A percentile compares a stretch with the other conserved stretches of the same genome.
Evolutionary conservation across 805 yeast species (phyloP).

Genomic region (Sporopachydermia lactativora): DNA sequence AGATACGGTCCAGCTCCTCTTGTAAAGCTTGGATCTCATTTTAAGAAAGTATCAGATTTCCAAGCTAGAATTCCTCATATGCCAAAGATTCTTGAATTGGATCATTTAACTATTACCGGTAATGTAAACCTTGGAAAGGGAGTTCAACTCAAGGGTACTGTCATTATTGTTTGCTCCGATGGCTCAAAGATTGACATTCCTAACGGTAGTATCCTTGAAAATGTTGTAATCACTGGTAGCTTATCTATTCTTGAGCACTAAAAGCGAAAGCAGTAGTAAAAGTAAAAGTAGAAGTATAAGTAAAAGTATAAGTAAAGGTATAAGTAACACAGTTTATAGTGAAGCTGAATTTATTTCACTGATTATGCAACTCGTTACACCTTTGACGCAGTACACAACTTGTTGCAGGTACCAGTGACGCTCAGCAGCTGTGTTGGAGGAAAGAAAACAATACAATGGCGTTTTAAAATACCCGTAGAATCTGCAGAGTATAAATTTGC

Average conservation of each 20-base stretch:
- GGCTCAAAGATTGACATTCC: slow-evolving; percentile 97
- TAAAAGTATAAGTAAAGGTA: too few species aligned
- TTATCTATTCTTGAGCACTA: slow-evolving; percentile 87
- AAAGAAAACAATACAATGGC: too few species aligned
- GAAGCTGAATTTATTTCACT: too few species aligned
- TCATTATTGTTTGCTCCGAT: slow-evolving; percentile 92
- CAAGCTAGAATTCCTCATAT: slow-evolving; percentile 84
- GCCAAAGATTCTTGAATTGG: slow-evolving; percentile 92
- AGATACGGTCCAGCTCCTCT: slow-evolving; percentile 89
- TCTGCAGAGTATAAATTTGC: too few species aligned
- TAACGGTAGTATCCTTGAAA: slow-evolving; percentile 87
- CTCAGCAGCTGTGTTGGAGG: too few species aligned
- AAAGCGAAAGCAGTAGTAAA: too few species aligned
- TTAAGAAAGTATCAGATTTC: slow-evolving; percentile 89
- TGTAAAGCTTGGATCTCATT: slow-evolving; percentile 91
- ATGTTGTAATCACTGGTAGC: slow-evolving; percentile 95
- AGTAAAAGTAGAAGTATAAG: too few species aligned
- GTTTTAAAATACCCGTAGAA: too few species aligned
- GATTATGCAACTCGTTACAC: too few species aligned
- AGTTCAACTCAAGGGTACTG: slow-evolving; percentile 91
- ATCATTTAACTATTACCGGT: slow-evolving; percentile 95
- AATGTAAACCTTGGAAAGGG: slow-evolving; percentile 83
- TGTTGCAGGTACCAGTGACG: too few species aligned
- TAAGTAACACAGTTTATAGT: too few species aligned
- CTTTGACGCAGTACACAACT: too few species aligned